Evolutionary conservation across 2,329 filamentous ascomycete genomes (phyloP), one percentile per base, ranked within the genome.

Genomic region (Cytospora mali): DNA sequence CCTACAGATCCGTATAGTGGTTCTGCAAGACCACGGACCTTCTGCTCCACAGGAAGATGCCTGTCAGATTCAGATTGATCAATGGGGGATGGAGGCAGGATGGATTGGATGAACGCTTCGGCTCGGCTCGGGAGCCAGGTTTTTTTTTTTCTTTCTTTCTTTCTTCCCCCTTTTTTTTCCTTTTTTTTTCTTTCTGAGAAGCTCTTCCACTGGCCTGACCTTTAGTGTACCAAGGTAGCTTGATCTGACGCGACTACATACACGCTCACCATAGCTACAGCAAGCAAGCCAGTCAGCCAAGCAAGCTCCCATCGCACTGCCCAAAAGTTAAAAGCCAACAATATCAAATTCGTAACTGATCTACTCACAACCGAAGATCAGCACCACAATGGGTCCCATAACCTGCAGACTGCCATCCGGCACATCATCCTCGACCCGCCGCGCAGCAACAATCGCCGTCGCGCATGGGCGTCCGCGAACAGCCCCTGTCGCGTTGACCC

Each of bases 351-450:
- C n/a, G n/a, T n/a, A n/a, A n/a, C n/a, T n/a, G 42, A 42, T 6
- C 18, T 21, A 4, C 5, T 4, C 14, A 18, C 29, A 35, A 23
- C 3, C 42, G n/a, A 23, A 6, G 51, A 29, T 42, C 31, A 21
- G n/a, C 61, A 42, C 28, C 27, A 28, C 27, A 35, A 60, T 50
- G 60, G 21, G 48, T 46, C 28, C 52, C 7, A 60, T 65, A 31
- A 52, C 63, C 10, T 49, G 51, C 28, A 57, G 55, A 55, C 33
- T 62, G 18, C 39, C 52, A 18, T 42, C 46, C 39, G 48, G 55
- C 61, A n/a, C 61, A n/a, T 9, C 54, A 25, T 18, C 55, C 13
- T 46, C 54, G 13, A 23, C 21, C 48, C 63, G 62, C 61, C 49
- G 53, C 29, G 49, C 56, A 59, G 49, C 48, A 42, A 6, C 42